These are phyloP conservation scores for Fusarium anguioides DNA, from an alignment of 2,329 filamentous ascomycete species.

Conservation along the genomic window DNA sequence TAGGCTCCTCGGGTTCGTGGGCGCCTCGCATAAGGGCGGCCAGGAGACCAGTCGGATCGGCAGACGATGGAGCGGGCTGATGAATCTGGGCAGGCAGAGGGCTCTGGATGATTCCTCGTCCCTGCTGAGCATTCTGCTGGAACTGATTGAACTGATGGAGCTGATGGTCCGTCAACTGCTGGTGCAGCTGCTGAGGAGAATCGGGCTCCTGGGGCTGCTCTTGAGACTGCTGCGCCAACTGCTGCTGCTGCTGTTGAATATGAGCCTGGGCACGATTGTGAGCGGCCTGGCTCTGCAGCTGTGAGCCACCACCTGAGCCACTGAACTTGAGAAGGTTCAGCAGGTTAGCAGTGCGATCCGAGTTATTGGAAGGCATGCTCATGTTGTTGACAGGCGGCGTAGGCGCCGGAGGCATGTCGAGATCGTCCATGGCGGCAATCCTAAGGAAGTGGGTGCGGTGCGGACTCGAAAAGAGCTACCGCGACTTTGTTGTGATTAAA, in stretches of 20 bases:
- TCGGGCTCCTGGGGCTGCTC: constrained; percentile 32
- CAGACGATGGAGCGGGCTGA: constrained; percentile 66
- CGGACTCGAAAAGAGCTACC: constrained; percentile 40
- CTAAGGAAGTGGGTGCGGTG: constrained; percentile 37
- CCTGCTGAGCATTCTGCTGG: constrained; percentile 44
- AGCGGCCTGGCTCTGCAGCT: constrained; percentile 50
- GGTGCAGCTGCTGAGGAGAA: constrained; percentile 38
- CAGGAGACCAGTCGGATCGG: constrained; percentile 67
- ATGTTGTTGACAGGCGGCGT: constrained; percentile 58
- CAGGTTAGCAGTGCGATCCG: constrained; percentile 65
- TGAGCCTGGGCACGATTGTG: constrained; percentile 36
- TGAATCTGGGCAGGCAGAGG: constrained; percentile 59
- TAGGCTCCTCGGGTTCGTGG: constrained; percentile 59
- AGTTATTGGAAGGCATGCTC: constrained; percentile 53
- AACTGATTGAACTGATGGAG: constrained; percentile 44
- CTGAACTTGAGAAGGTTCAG: constrained; percentile 73
- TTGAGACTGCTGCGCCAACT: constrained; percentile 34
- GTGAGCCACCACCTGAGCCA: constrained; percentile 49
- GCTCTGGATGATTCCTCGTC: constrained; percentile 34
- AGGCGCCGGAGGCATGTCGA: constrained; percentile 63
- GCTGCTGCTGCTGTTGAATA: constrained; percentile 34
- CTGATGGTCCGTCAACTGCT: constrained; percentile 44
- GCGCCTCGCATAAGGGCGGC: constrained; percentile 70
- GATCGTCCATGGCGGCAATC: constrained; percentile 44
- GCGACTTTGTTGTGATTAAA: constrained; percentile 17